Evolutionary conservation across 805 yeast species (phyloP), one percentile per base, ranked within the genome.

Genomic region (Candida mattraensis): DNA sequence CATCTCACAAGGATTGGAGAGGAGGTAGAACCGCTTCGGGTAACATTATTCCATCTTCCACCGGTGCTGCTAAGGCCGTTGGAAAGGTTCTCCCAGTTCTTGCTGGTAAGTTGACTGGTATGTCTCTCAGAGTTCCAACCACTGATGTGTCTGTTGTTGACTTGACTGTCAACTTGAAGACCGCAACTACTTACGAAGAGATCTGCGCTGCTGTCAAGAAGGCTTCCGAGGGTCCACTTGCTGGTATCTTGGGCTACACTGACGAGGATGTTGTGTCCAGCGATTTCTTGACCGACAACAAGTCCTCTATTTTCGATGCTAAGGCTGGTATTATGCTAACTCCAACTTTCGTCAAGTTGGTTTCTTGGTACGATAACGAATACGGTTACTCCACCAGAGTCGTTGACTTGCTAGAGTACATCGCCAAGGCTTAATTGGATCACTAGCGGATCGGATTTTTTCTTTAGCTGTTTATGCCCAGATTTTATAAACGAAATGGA

Each of bases 41-140:
- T 64, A 87, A 87, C 83, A 85, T 87, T 67, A 87, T 87, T 55
- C 96, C 96, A 62, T 86, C 95, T 25, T 84, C 95, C 48, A 87
- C 96, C 48, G 96, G 96, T 80, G 96, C 96, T 59, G 96, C 96
- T 61, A 87, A 87, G 82, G 95, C 95, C 51, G 96, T 87, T 57
- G 95, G 95, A 67, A 86, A 86, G 79, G 95, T 87, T 57, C 82
- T 87, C 59, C 96, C 96, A 51, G 82, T 74, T 59, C 78, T 87
- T 60, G 81, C 83, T 71, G 96, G 96, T 62, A 87, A 86, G 75
- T 82, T 87, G 67, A 87, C 96, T 52, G 96, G 96, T 76, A 75
- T 87, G 80, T 80, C 95, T 47, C 73, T 87, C 71, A 84, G 96
- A 74, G 95, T 87, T 47, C 96, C 96, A 67, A 87, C 96, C 63